Conservation (phyloP, 148 eudicot genomes). For the Amaranthus hypochondriacus region DNA sequence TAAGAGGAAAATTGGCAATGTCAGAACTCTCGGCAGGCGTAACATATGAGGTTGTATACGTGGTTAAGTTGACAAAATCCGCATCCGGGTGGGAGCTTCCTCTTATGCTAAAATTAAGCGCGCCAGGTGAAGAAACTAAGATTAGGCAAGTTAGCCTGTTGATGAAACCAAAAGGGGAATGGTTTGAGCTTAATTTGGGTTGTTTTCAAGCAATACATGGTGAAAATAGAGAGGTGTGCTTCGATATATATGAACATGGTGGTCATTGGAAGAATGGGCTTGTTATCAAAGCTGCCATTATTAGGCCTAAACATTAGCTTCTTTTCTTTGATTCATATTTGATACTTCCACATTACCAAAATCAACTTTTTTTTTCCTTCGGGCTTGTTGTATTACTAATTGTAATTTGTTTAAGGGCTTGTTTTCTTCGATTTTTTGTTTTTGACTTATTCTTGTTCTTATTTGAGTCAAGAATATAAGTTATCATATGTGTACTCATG, state of each 20-base stretch:
- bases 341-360: no score
- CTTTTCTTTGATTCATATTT: background rate
- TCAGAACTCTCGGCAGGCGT: slow-evolving; percentile 25
- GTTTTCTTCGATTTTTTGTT: no score
- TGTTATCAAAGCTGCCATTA: slow-evolving; percentile 22
- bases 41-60: slow-evolving; percentile 18
- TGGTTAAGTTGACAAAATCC: slow-evolving; percentile 29
- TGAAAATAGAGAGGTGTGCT: slow-evolving; percentile 24
- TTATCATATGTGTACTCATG: no score
- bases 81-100: slow-evolving; percentile 37
- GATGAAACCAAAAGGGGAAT: slow-evolving; percentile 26
- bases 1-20: slow-evolving; percentile 26
- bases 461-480: no score
- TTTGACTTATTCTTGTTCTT: no score
- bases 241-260: slow-evolving; percentile 29
- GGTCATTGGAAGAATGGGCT: slow-evolving; percentile 34
- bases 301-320: slow-evolving; percentile 24
- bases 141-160: slow-evolving; percentile 23
- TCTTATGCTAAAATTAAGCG: slow-evolving; percentile 8
- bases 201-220: slow-evolving; percentile 7
- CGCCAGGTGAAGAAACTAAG: slow-evolving; percentile 16
- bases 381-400: no score
- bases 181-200: slow-evolving; percentile 32
- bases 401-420: no score
- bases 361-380: no score